Evolutionary conservation across 306 rosid species (phyloP).

Genomic region (Clitoria ternatea): DNA sequence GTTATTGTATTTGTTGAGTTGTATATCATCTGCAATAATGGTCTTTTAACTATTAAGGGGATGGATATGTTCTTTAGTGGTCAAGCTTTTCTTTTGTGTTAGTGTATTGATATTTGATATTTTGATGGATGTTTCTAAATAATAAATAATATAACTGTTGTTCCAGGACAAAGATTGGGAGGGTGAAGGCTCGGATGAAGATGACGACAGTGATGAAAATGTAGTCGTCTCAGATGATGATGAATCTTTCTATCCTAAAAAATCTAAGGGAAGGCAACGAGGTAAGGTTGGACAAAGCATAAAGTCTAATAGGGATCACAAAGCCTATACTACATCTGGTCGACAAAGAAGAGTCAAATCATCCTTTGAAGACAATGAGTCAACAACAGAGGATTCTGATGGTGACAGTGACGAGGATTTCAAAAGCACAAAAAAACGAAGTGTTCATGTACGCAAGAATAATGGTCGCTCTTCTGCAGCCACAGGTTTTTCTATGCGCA

Average conservation of each 20-base stretch:
- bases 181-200: constrained; percentile 80
- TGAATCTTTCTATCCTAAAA: constrained; percentile 62
- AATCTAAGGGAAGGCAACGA: constrained; percentile 51
- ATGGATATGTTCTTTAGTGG: neutral
- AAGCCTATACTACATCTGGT: constrained; percentile 45
- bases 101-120: constrained; percentile 4
- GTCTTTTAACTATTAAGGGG: neutral
- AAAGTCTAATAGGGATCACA: constrained; percentile 59
- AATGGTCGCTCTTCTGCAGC: constrained; percentile 47
- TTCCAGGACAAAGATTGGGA: constrained; percentile 86
- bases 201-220: constrained; percentile 63
- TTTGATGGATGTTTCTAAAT: constrained; percentile 21
- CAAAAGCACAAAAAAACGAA: constrained; percentile 52
- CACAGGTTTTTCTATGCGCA: constrained; percentile 43
- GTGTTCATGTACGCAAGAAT: constrained; percentile 55
- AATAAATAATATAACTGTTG: constrained; percentile 29
- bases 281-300: constrained; percentile 51
- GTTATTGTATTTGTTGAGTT: constrained; percentile 1
- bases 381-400: constrained; percentile 71
- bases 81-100: constrained; percentile 10
- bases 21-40: constrained; percentile 2
- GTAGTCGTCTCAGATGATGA: constrained; percentile 74
- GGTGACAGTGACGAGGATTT: constrained; percentile 72
- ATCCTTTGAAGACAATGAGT: constrained; percentile 77
- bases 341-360: constrained; percentile 71